Base-by-base conservation (phyloP, 2,329 filamentous ascomycete genomes). In the Neurospora sp. region DNA sequence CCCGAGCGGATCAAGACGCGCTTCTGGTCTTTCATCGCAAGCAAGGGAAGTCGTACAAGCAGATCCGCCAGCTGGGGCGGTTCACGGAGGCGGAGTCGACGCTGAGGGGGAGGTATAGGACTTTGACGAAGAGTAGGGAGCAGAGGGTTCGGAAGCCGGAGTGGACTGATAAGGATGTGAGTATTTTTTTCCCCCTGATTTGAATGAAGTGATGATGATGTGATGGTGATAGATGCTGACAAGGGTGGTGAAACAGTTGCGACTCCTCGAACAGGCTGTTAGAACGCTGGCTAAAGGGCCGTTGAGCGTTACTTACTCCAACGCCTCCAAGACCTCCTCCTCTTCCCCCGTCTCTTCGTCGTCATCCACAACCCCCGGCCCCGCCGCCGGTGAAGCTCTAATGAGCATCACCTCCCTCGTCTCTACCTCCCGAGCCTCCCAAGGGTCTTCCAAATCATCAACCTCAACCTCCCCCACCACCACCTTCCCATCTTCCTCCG, bases 61-160 rank as follows among this genome's bases (percentile, higher is more conserved):
- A 90, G 71, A 92, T 93, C 75, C 85, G 85, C 43, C 74, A 76
- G 7, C 75, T 80, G 19, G 86, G 89, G 15, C 79, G 82, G 1
- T 90, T 90, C 73, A 79, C 77, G 0, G 89, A 91, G 74, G 88
- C 90, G 1, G 90, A 92, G 79, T 91, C 90, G 11, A 93, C 91
- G 0, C 82, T 94, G 43, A 85, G 91, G 15, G 91, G 91, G 0
- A 85, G 90, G 0, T 88, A 86, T 74, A 83, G 91, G 4, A 87
- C 85, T 2, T 78, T 93, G 74, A 91, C 87, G 8, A 92, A 92
- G 80, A 79, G 80, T 13, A 87, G 87, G 74, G 82, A 85, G 40
- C 83, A 87, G 70, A 82, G 91, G 6, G 86, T 91, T 2, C 83
- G 91, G 8, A 89, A 87, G 78, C 91, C 91, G 0, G 79, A 84